Base-by-base conservation (phyloP, 2,329 filamentous ascomycete genomes). In the Phialophora chinensis region DNA sequence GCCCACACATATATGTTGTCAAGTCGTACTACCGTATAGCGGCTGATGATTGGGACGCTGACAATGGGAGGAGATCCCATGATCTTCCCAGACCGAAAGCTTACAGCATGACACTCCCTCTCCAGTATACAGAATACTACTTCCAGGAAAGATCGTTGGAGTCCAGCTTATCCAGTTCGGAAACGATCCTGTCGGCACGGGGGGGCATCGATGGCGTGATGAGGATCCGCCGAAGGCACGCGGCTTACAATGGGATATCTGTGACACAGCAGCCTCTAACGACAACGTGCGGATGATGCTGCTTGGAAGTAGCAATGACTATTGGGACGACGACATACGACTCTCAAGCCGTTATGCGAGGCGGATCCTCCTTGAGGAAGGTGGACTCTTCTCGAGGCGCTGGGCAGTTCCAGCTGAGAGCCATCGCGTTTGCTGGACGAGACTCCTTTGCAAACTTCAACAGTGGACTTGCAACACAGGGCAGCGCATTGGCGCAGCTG, bases 161-260 rank as follows among this genome's bases (percentile, higher is more conserved):
- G 73, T 77, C 17, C 71, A 77, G 14, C 77, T 77, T 55, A 69
- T 77, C 6, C 72, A 71, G 17, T 76, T 77, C 29, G 75, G 75
- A 0, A 29, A 73, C 20, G 70, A 76, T 35, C 38, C 44, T 4
- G 57, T 67, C 0, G 76, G 71, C 1, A 70, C 55, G 0, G 38
- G 54, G 17, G 63, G 71, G 5, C 69, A 77, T 3, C 44, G 27
- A 44, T 50, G 50, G 20, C 60, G 71, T 33, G 72, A 73, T 49
- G 38, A 67, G 20, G 63, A 25, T 17, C 42, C 58, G 52, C 31
- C 4, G 11, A 49, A 49, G n/a, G 38, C 2, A 17, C 11, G 23
- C 12, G 29, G 38, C 14, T 20, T 52, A 27, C 8, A 27, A 12
- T 33, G 20, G 31, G 62, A 63, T 42, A 65, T 67, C 33, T 57